Base-by-base conservation (phyloP, 2,329 filamentous ascomycete genomes). In the Fusarium austroafricanum region DNA sequence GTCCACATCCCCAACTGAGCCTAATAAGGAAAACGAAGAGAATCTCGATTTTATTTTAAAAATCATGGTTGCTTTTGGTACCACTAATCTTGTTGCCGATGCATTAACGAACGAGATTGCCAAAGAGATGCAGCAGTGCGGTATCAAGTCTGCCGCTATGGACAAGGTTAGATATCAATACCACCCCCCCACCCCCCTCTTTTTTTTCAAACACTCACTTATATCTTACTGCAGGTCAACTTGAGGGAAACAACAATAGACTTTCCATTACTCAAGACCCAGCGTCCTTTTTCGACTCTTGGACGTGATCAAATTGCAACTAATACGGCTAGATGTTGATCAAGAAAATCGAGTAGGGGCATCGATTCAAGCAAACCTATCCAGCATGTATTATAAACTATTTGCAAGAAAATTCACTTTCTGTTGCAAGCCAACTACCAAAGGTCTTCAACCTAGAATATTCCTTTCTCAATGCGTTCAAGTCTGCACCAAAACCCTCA, bases 391-490 rank as follows among this genome's bases (percentile, higher is more conserved):
- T 31, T 10, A 5, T 9, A 15, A 2, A 18, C 38, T 17, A 63
- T 14, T 57, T 57, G 5, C 18, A 38, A n/a, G 43, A 44, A 50
- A 63, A 63, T 17, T 63, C 58, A 21, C 60, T 63, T 31, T 63
- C 60, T 4, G 31, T 63, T 26, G 40, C 58, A 6, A 63, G 38
- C 60, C 60, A 63, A 28, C 33, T 35, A 10, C 33, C 51, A 10
- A 63, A 63, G 12, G 21, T 40, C 38, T 40, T 63, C 10, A 63
- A 21, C 6, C 28, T 38, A 9, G 60, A 43, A 14, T 45, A 63
- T 33, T 63, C 43, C 14, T 63, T 61, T 33, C 26, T 57, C 28
- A 63, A 5, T 7, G 42, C n/a, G 20, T 62, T 39, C n/a, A 62
- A 33, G 6, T 63, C 38, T 14, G 60, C 60, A 37, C 23, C 33